Conservation (phyloP, 1,284 basidiomycete species). For the Melampsora americana region DNA sequence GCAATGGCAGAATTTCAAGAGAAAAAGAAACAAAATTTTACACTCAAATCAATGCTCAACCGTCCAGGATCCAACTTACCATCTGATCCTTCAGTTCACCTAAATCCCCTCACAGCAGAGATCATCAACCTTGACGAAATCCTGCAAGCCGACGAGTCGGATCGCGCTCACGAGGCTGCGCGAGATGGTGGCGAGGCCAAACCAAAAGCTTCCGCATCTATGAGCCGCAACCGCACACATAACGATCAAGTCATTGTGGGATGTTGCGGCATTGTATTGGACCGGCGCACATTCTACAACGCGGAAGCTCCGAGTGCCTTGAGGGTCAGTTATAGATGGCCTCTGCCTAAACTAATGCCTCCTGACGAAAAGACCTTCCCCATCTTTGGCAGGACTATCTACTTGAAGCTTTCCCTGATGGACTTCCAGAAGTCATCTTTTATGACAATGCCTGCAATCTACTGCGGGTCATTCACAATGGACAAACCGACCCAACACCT, state of each 20-base stretch:
- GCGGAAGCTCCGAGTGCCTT: neutral
- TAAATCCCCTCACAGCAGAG: neutral
- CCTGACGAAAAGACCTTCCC: no score
- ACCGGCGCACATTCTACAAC: neutral
- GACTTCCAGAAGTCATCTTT: neutral
- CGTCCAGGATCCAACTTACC: neutral
- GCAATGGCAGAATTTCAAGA: neutral
- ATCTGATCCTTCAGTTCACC: neutral
- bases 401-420: no score
- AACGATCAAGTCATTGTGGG: neutral
- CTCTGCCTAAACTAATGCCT: no score
- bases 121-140: neutral
- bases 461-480: no score
- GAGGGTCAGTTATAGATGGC: neutral
- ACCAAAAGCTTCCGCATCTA: neutral
- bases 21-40: neutral
- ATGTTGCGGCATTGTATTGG: neutral
- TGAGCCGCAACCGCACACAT: neutral
- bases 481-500: no score
- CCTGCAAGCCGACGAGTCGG: neutral
- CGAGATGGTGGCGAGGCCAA: neutral
- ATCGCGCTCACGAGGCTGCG: neutral
- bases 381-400: no score
- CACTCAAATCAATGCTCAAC: neutral
- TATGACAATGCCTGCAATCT: neutral